Evolutionary conservation across 1,284 basidiomycete genomes (phyloP).

Genomic region (Trametes polyzona): DNA sequence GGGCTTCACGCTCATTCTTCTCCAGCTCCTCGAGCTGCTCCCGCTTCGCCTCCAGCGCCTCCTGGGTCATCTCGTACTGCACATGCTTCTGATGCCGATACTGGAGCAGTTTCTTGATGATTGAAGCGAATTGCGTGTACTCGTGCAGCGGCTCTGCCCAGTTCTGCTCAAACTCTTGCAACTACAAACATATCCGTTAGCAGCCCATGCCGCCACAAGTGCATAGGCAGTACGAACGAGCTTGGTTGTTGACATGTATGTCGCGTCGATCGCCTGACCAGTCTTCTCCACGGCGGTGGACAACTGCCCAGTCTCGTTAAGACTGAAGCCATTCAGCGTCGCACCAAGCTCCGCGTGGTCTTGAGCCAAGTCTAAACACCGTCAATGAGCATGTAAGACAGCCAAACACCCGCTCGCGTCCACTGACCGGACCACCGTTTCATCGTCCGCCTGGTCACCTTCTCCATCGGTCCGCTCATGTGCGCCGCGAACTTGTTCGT

Average conservation of each 20-base stretch:
- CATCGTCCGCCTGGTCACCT: constrained; percentile 88
- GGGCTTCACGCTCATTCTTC: constrained; percentile 90
- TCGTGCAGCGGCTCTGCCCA: constrained; percentile 97
- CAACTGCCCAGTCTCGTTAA: constrained; percentile 79
- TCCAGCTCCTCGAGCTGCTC: constrained; percentile 91
- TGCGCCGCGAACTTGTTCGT: constrained; percentile 96
- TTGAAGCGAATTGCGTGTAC: constrained; percentile 92
- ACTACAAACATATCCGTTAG: constrained; percentile 46
- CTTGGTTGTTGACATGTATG: constrained; percentile 90
- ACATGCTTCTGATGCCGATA: constrained; percentile 99
- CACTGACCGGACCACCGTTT: constrained; percentile 90
- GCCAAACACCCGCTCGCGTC: background rate
- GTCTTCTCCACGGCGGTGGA: constrained; percentile 87
- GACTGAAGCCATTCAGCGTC: constrained; percentile 92
- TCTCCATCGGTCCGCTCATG: constrained; percentile 91
- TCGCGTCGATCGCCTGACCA: constrained; percentile 94
- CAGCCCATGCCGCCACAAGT: background rate
- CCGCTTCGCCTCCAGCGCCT: constrained; percentile 85
- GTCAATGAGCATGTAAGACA: background rate
- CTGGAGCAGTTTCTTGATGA: constrained; percentile 92
- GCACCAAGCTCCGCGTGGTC: constrained; percentile 97
- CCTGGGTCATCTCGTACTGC: constrained; percentile 97
- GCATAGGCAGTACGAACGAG: constrained; percentile 58
- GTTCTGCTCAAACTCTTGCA: constrained; percentile 89
- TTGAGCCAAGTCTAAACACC: constrained; percentile 79